phyloP scores from a whole-genome alignment of 2,329 filamentous ascomycete species.

The Talaromyces amestolkiae region DNA sequence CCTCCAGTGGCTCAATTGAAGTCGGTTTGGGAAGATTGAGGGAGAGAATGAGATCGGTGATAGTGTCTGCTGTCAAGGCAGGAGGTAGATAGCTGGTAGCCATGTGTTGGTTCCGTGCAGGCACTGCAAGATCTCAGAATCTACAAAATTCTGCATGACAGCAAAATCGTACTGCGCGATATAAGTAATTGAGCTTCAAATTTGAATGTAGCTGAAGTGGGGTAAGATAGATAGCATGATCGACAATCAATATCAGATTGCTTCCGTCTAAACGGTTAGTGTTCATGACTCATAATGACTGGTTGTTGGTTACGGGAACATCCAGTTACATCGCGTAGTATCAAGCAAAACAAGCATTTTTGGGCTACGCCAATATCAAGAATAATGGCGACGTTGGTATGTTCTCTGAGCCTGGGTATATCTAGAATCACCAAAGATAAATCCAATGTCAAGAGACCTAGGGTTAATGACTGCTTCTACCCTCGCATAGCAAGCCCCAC shows the following conservation, averaged over 20 bases:
- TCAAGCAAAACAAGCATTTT: neutral
- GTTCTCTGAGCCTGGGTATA: neutral
- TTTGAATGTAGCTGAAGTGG: neutral
- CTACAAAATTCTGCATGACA: neutral
- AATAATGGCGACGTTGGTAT: neutral
- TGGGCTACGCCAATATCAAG: neutral
- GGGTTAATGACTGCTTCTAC: too few species aligned
- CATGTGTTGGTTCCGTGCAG: neutral
- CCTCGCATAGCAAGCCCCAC: neutral
- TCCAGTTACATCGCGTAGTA: neutral
- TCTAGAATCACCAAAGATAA: too few species aligned
- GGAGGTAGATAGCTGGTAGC: conserved; percentile 16
- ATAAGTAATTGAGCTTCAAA: neutral
- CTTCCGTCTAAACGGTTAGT: neutral
- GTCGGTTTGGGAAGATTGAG: conserved; percentile 6
- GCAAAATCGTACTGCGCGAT: neutral
- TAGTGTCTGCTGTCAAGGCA: conserved; percentile 2
- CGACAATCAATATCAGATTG: neutral
- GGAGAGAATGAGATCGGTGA: conserved; percentile 5
- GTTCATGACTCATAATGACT: neutral
- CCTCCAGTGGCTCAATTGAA: conserved; percentile 14
- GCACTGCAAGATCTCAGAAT: neutral
- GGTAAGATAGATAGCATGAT: neutral
- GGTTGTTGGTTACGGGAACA: neutral
- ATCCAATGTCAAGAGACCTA: too few species aligned